Evolutionary conservation across 371 early-diverging fungal species (phyloP).

Genomic region (Cokeromyces recurvatus): DNA sequence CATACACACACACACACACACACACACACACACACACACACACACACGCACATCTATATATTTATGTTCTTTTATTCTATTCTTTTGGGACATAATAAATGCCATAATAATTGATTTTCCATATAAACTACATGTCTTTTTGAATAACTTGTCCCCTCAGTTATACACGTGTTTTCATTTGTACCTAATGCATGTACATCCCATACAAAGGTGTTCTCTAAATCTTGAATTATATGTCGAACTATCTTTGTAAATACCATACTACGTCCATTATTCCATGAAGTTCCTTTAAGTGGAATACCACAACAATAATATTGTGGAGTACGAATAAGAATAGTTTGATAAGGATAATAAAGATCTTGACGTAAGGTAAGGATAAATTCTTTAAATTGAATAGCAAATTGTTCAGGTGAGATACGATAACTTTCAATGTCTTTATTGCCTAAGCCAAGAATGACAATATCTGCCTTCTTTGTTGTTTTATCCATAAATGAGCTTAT

Average conservation of each 20-base stretch:
- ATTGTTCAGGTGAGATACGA: constrained; percentile 21
- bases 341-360: constrained; percentile 29
- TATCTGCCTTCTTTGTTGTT: constrained; percentile 17
- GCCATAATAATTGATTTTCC: constrained; percentile 36
- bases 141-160: constrained; percentile 21
- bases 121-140: constrained; percentile 30
- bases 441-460: constrained; percentile 32
- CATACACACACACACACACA: too few relatives aligned
- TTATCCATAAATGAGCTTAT: not conserved
- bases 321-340: constrained; percentile 33
- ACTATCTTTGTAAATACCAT: constrained; percentile 26
- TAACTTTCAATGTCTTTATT: constrained; percentile 27
- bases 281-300: constrained; percentile 15
- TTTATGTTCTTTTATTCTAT: too few relatives aligned
- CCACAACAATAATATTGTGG: constrained; percentile 37
- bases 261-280: constrained; percentile 40
- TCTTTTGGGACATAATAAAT: constrained; percentile 24
- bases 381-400: constrained; percentile 12
- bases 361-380: constrained; percentile 14
- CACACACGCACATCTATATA: too few relatives aligned
- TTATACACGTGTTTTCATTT: constrained; percentile 24
- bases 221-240: constrained; percentile 12
- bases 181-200: constrained; percentile 34
- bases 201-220: constrained; percentile 24
- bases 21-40: too few relatives aligned